Percentiles rank a stretch among this genome's conserved stretches.
These are phyloP conservation scores for Naegleria fowleri DNA, from an alignment of 208 protist species.

Conservation along the genomic window DNA sequence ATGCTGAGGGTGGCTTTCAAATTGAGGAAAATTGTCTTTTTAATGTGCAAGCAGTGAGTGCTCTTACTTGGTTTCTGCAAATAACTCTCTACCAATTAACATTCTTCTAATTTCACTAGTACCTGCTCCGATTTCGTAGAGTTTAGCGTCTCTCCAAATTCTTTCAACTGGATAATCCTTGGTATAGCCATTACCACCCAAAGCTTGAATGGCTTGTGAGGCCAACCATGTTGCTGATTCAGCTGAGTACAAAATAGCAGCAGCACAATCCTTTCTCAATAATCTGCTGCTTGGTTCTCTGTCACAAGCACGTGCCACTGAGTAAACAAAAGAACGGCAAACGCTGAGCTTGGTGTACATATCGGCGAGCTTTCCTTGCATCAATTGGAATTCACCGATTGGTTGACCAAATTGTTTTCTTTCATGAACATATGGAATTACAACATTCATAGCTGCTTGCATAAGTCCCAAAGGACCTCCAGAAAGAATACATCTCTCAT, in stretches of 20 bases:
- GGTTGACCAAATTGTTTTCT: constrained; percentile 65
- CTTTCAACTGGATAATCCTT: constrained; percentile 86
- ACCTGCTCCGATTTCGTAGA: constrained; percentile 86
- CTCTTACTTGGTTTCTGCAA: constrained; percentile 22
- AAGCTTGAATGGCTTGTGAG: constrained; percentile 73
- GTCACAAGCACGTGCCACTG: constrained; percentile 53
- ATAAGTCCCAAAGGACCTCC: constrained; percentile 59
- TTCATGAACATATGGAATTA: constrained; percentile 70
- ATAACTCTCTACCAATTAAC: constrained; percentile 52
- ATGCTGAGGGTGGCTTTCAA: too few relatives aligned
- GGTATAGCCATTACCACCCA: constrained; percentile 81
- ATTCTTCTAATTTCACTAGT: constrained; percentile 77
- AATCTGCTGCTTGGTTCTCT: background rate
- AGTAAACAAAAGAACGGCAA: constrained; percentile 57
- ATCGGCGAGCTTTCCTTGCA: constrained; percentile 75
- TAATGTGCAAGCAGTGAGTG: too few relatives aligned
- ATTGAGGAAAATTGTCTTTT: too few relatives aligned
- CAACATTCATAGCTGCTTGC: constrained; percentile 62
- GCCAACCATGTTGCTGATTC: constrained; percentile 66
- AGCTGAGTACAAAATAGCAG: constrained; percentile 61
- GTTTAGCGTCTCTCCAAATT: constrained; percentile 79
- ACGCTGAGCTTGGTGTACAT: constrained; percentile 63
- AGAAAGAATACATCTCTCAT: constrained; percentile 64
- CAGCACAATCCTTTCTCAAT: constrained; percentile 55
- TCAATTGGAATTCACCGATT: constrained; percentile 67